A percentile compares a stretch with the other conserved stretches of the same genome.
Evolutionary conservation across 495 filamentous ascomycete species (phyloP).

Genomic region (Aspergillus incahuasiensis): DNA sequence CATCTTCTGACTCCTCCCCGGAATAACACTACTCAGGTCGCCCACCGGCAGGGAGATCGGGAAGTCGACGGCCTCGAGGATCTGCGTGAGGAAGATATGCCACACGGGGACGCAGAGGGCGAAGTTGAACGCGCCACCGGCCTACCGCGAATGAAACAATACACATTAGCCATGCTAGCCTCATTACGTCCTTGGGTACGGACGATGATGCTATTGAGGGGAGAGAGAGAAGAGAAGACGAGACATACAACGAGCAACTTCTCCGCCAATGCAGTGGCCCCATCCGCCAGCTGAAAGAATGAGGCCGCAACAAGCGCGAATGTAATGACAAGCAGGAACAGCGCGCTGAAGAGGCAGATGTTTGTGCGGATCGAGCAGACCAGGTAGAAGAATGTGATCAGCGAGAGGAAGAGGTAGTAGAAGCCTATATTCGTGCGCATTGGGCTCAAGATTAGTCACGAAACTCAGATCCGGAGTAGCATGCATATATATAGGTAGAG

Average conservation of each 20-base stretch:
- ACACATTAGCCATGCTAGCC: too few relatives aligned
- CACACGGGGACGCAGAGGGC: slow-evolving; percentile 55
- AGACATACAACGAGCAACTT: slow-evolving; percentile 31
- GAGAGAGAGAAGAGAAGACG: too few relatives aligned
- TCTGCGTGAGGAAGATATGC: slow-evolving; percentile 60
- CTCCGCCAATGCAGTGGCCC: slow-evolving; percentile 30
- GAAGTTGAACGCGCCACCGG: slow-evolving; percentile 44
- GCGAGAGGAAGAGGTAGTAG: slow-evolving; percentile 27
- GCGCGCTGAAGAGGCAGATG: slow-evolving; percentile 60
- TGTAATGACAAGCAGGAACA: slow-evolving; percentile 54
- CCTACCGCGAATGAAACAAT: too few relatives aligned
- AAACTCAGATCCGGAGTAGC: too few relatives aligned
- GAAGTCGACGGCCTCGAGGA: slow-evolving; percentile 50
- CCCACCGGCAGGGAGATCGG: slow-evolving; percentile 33
- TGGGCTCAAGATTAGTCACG: too few relatives aligned
- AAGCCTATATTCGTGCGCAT: too few relatives aligned
- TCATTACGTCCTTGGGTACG: too few relatives aligned
- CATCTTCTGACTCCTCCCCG: slow-evolving; percentile 26
- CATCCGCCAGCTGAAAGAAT: slow-evolving; percentile 49
- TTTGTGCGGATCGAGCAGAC: slow-evolving; percentile 70
- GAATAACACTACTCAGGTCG: slow-evolving; percentile 30
- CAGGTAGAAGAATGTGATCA: slow-evolving; percentile 62
- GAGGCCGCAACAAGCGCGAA: slow-evolving; percentile 55
- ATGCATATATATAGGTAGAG: background rate
- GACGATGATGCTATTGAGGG: too few relatives aligned